Conservation (phyloP, 805 yeast genomes). For the Teunomyces atbi region DNA sequence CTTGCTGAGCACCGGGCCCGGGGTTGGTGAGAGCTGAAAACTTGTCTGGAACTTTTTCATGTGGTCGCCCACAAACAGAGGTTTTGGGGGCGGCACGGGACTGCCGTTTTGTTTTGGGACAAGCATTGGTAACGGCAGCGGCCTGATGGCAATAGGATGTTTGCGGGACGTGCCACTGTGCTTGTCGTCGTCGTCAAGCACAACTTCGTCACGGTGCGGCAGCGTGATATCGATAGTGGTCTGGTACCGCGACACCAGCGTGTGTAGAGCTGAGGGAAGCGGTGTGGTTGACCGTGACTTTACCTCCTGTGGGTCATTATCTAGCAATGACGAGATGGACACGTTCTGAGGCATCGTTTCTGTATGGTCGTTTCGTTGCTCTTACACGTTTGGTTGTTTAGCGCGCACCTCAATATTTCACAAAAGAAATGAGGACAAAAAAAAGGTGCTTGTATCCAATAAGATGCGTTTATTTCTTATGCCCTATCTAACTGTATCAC, state of each 20-base stretch:
- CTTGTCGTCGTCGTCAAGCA: conserved; percentile 9
- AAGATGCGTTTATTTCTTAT: conserved; percentile 16
- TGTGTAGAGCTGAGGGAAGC: conserved; percentile 8
- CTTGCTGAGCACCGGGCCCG: conserved; percentile 18
- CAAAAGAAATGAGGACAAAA: neutral
- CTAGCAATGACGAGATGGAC: conserved; percentile 33
- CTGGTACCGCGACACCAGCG: conserved; percentile 31
- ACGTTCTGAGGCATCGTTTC: conserved; percentile 19
- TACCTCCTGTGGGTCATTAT: conserved; percentile 7
- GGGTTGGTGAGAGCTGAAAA: conserved; percentile 17
- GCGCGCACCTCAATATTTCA: neutral
- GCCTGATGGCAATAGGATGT: conserved; percentile 8
- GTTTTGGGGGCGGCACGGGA: neutral
- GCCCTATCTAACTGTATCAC: conserved; percentile 73
- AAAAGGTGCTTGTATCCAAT: neutral
- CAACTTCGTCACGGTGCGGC: neutral
- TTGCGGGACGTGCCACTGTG: neutral
- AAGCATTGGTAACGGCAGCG: conserved; percentile 15
- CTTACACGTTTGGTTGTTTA: too few species aligned
- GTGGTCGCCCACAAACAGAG: conserved; percentile 20
- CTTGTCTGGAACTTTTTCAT: conserved; percentile 32
- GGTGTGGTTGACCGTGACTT: conserved; percentile 2
- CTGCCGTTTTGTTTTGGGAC: conserved; percentile 15
- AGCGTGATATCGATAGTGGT: conserved; percentile 24
- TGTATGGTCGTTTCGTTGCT: too few species aligned